Conservation (phyloP, 2,329 filamentous ascomycete genomes). For the Trichoderma lentiforme region DNA sequence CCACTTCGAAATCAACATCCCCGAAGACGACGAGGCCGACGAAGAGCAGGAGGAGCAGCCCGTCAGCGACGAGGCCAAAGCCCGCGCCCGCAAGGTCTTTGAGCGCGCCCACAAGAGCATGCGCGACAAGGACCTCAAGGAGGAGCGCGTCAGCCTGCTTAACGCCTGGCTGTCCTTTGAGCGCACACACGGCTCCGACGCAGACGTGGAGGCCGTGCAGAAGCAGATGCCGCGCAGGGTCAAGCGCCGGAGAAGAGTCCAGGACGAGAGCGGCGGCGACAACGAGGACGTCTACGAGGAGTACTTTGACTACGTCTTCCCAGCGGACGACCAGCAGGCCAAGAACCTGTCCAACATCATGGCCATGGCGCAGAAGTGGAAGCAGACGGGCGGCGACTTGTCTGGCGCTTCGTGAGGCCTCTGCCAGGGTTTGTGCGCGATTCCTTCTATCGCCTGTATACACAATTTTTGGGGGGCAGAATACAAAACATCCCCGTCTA, state of each 20-base stretch:
- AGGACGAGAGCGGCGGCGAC: constrained; percentile 50
- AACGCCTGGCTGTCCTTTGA: constrained; percentile 94
- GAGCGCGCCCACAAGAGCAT: constrained; percentile 80
- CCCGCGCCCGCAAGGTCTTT: constrained; percentile 78
- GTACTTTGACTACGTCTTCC: constrained; percentile 96
- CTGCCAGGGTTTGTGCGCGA: no score
- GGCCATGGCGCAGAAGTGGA: constrained; percentile 85
- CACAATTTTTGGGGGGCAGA: no score
- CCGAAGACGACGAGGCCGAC: constrained; percentile 63
- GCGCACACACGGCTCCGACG: constrained; percentile 70
- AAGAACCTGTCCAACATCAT: constrained; percentile 80
- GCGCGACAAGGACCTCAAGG: constrained; percentile 86
- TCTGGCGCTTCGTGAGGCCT: constrained; percentile 28
- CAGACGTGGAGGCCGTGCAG: constrained; percentile 78
- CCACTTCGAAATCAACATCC: constrained; percentile 95
- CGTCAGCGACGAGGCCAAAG: constrained; percentile 80
- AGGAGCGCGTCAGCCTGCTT: constrained; percentile 88
- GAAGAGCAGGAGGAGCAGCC: constrained; percentile 62
- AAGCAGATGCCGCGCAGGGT: constrained; percentile 90
- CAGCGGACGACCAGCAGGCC: constrained; percentile 84
- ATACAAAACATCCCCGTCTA: background rate
- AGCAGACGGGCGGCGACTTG: constrained; percentile 50
- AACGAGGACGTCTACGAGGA: constrained; percentile 67
- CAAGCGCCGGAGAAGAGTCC: constrained; percentile 87
- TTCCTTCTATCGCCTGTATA: no score